Evolutionary conservation across 495 filamentous ascomycete genomes (phyloP), one percentile per base, ranked within the genome.

Genomic region (Rostrohypoxylon terebratum): DNA sequence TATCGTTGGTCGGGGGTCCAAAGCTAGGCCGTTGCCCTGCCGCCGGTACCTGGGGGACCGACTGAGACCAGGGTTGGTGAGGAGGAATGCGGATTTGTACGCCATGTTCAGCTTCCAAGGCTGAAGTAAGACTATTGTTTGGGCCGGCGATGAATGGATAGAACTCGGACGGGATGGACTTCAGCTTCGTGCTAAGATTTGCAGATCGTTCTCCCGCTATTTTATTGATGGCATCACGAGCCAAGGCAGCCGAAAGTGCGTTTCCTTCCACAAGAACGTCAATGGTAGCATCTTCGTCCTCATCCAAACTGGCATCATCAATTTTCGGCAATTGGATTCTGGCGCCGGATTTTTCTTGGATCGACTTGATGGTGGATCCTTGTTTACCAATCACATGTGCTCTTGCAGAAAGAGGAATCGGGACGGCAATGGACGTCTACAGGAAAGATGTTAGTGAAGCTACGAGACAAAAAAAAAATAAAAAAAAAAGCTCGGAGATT

Each of bases 61-160:
- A 90, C 36, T 82, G 80, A 40, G 85, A 86, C 89, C 90, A 94
- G 20, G 87, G 90, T 74, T 93, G 89, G 74, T 94, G 91, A 31
- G 91, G 88, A 61, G 94, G 94, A 48, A 97, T 89, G 54, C 92
- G 87, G 36, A 97, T 83, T 76, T 91, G 90, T 16, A 96, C 81
- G 59, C 89, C 89, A 23, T 81, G 80, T 47, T 82, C 76, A 28
- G 82, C 78, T 79, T 97, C 92, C 40, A 97, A 85, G 40, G 86
- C 86, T 44, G 87, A 85, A 67, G 92, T 81, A 50, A 87, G 82
- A 34, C 83, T 82, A 75, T 93, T 92, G 75, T 94, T 88, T 13
- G 92, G 88, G 23, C 94, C 94, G 23, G 92, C 91, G 78, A 99
- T 92, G 83, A 98, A 98, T 13, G 95, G 96, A 81, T 94, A 99